Conservation (phyloP, 2,329 filamentous ascomycete genomes). For the Aspergillus ochraceoroseus region DNA sequence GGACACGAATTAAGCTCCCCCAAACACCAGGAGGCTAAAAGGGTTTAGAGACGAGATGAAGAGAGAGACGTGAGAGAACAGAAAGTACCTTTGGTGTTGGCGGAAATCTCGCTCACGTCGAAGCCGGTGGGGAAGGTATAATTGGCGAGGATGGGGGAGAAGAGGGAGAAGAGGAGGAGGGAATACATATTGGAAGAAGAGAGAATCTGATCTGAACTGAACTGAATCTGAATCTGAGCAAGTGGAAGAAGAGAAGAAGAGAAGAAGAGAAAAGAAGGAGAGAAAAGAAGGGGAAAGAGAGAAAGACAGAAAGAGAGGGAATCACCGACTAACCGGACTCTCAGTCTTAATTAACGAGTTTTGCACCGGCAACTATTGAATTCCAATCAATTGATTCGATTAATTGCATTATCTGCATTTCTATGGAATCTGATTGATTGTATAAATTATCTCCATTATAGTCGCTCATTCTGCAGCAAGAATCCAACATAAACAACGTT, state of each 20-base stretch:
- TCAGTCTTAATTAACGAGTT: too few species aligned
- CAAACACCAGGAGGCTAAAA: constrained; percentile 53
- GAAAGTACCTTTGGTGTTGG: constrained; percentile 6
- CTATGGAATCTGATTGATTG: too few species aligned
- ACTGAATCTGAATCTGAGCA: too few species aligned
- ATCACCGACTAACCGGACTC: too few species aligned
- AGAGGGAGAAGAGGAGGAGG: constrained; percentile 10
- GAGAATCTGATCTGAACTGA: not conserved
- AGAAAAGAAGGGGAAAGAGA: too few species aligned
- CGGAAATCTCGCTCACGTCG: constrained; percentile 8
- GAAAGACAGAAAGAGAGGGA: too few species aligned
- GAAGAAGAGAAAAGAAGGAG: not conserved
- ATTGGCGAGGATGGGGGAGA: constrained; percentile 12
- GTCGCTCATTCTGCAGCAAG: too few species aligned
- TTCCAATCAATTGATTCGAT: constrained; percentile 17
- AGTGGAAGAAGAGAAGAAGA: not conserved
- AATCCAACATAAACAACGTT: too few species aligned
- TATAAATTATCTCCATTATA: too few species aligned
- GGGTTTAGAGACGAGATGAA: constrained; percentile 1
- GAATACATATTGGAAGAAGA: constrained; percentile 4
- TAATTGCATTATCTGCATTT: constrained; percentile 8
- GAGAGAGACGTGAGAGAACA: not conserved
- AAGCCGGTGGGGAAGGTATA: constrained; percentile 14
- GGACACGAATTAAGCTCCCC: constrained; percentile 58
- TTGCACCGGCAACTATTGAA: not conserved